Evolutionary conservation across 257 asterid species (phyloP), one percentile per base, ranked within the genome.

Genomic region (Thymus mandschuricus): DNA sequence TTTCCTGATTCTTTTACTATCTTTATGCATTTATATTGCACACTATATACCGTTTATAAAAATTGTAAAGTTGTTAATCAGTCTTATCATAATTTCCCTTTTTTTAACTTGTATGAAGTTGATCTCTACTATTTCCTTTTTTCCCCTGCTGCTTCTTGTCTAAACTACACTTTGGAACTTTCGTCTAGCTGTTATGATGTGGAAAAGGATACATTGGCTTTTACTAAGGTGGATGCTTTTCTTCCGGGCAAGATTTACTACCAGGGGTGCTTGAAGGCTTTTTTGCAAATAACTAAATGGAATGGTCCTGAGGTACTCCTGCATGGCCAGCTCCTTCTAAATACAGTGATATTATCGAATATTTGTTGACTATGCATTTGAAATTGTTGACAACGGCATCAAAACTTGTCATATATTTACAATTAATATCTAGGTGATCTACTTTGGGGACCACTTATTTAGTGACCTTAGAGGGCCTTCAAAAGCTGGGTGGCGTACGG

Each of bases 381-480:
- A 10, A 70, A 57, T 51, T 70, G 21, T 5, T 3, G 48, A 38
- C 41, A 38, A 43, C 40, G 30, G 38, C 41, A 43, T 27, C 45
- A 35, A 28, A 44, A 48, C 41, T 29, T 66, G 29, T 40, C 43
- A 50, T 28, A 40, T 31, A 30, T 51, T 38, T 66, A 3, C 15
- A 8, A 1, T 55, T 5, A 28, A 49, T 9, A 8, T 49, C 54
- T 73, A 94, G 99, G 99, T 95, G 84, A 95, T 95, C 79, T 95
- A 95, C 83, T 95, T 92, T 80, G 99, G 99, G 71, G 99, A 95
- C 74, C 99, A 95, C 83, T 85, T 95, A 35, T 95, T 95, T 82
- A 95, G 97, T 75, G 99, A 95, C 81, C 90, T 92, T 54, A 84
- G 98, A 77, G 99, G 98, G 70, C 99, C 99, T 79, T 89, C 99